A percentile compares a stretch with the other conserved stretches of the same genome.
Conservation (phyloP, 805 yeast species). For the Wickerhamomyces bovis region DNA sequence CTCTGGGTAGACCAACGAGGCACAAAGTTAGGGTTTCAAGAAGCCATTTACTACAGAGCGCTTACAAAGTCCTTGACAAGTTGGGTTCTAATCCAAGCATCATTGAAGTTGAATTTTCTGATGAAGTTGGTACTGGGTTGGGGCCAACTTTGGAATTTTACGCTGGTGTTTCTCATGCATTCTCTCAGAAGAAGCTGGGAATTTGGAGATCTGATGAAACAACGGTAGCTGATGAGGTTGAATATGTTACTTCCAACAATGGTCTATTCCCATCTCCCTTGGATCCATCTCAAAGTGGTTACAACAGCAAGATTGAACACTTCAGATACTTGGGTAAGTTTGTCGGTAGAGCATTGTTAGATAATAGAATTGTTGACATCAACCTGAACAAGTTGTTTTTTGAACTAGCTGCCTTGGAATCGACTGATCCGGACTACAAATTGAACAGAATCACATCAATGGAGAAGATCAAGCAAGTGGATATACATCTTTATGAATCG, state of each 20-base stretch:
- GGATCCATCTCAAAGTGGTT: slow-evolving; percentile 26
- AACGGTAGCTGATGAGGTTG: slow-evolving; percentile 26
- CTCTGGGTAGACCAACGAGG: slow-evolving; percentile 69
- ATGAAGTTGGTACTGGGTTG: slow-evolving; percentile 92
- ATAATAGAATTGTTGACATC: slow-evolving; percentile 83
- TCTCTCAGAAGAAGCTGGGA: slow-evolving; percentile 46
- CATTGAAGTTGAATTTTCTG: slow-evolving; percentile 80
- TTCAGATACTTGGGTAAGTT: slow-evolving; percentile 75
- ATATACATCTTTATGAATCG: slow-evolving; percentile 53
- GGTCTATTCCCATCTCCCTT: slow-evolving; percentile 79
- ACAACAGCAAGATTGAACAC: slow-evolving; percentile 38
- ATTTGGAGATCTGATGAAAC: slow-evolving; percentile 58
- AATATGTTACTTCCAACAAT: slow-evolving; percentile 33
- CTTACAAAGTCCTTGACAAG: slow-evolving; percentile 66
- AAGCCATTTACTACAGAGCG: slow-evolving; percentile 63
- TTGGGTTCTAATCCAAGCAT: slow-evolving; percentile 78
- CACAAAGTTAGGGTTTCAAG: slow-evolving; percentile 79
- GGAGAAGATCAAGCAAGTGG: slow-evolving; percentile 42
- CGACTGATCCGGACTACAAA: slow-evolving; percentile 11
- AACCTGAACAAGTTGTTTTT: slow-evolving; percentile 69
- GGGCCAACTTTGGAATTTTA: slow-evolving; percentile 96
- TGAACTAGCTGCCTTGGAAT: slow-evolving; percentile 40
- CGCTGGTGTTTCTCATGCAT: slow-evolving; percentile 71
- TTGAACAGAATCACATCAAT: slow-evolving; percentile 5
- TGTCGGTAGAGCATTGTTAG: slow-evolving; percentile 80